Evolutionary conservation across 345 rosid genomes (phyloP), one percentile per base, ranked within the genome.

Genomic region (Arabidopsis thaliana): DNA sequence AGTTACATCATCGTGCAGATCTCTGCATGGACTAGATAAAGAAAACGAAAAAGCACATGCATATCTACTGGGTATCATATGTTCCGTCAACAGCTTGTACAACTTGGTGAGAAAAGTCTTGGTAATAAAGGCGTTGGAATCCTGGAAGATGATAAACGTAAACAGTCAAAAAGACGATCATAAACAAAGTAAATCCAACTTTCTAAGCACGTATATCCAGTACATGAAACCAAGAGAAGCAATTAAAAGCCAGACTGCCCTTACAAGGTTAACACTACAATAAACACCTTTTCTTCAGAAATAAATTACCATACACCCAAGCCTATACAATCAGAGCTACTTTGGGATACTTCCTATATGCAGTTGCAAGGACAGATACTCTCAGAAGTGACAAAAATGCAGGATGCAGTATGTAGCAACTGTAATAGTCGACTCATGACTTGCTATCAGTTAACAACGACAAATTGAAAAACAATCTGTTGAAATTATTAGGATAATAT

Each of bases 1-100:
- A 75, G 56, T 73, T 85, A 91, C 97, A 75, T 82, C 85, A 80
- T 86, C 84, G 62, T 74, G 94, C 65, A 87, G 85, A 76, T 85
- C 97, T 78, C 81, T 82, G 75, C 61, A 51, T 65, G 80, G 68
- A 82, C 81, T 90, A 56, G 79, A 75, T 60, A 80, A 12, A 67
- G 89, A 86, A 82, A 94, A 80, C 32, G 90, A 84, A 76, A 88
- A 89, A 30, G 89, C 87, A 81, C 96, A 94, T 42, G 98, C 96
- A 80, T 89, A 94, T 87, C 87, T 84, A 73, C 59, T 82, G 41
- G 98, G 97, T 78, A 94, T 75, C 72, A 63, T 78, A 57, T 52
- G 89, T 71, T 81, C 87, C 82, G 76, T 87, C 81, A 90, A 58
- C 67, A 87, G 84, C 76, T 88, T 87, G 76, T 80, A 82, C 56